A percentile compares a stretch with the other conserved stretches of the same genome.
Conservation (phyloP, 441 rosid species). For the Adansonia gregorii region DNA sequence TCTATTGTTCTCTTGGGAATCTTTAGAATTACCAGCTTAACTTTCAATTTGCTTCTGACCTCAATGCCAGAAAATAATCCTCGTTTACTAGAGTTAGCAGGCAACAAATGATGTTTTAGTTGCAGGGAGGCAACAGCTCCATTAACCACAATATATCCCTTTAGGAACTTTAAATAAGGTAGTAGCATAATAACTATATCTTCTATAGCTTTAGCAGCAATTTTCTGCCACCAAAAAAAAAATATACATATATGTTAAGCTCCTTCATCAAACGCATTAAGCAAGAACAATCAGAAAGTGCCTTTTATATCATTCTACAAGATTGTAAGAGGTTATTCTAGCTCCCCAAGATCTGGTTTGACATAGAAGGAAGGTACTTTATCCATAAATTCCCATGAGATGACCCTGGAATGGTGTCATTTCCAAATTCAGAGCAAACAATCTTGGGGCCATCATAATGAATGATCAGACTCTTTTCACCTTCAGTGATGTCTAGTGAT, state of each 20-base stretch:
- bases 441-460: constrained; percentile 46
- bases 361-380: constrained; percentile 42
- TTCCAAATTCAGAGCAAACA: constrained; percentile 35
- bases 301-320: neutral
- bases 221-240: too few relatives aligned
- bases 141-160: too few relatives aligned
- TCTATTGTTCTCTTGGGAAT: too few relatives aligned
- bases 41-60: too few relatives aligned
- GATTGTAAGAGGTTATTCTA: constrained; percentile 20
- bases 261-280: neutral
- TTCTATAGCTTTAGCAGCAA: too few relatives aligned
- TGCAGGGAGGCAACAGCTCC: too few relatives aligned
- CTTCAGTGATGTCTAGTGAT: constrained; percentile 17
- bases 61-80: neutral
- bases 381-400: constrained; percentile 38
- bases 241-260: too few relatives aligned
- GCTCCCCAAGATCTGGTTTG: constrained; percentile 37
- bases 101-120: too few relatives aligned
- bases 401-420: constrained; percentile 12
- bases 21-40: too few relatives aligned
- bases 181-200: too few relatives aligned
- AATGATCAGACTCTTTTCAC: constrained; percentile 19
- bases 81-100: neutral
- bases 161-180: too few relatives aligned
- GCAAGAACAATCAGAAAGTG: neutral